phyloP scores from a whole-genome alignment of 2,329 filamentous ascomycete genomes.

The Claviceps monticola region DNA sequence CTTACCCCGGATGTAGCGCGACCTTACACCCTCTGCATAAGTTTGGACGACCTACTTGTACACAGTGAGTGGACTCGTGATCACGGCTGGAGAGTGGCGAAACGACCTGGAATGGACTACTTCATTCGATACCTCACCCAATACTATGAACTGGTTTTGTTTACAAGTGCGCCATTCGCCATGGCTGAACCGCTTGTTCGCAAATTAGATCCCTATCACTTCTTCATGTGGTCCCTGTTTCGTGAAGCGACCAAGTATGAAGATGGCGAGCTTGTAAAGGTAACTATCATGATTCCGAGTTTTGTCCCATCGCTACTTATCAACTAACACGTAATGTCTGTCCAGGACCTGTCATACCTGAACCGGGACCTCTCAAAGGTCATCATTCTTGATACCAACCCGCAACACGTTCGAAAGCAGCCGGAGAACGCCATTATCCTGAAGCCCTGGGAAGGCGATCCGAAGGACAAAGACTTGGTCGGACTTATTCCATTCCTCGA shows the following conservation, averaged over 20 bases:
- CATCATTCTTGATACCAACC: slow-evolving; percentile 81
- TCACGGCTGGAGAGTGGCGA: slow-evolving; percentile 89
- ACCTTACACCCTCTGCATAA: slow-evolving; percentile 85
- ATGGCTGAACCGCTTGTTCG: slow-evolving; percentile 78
- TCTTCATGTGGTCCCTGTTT: slow-evolving; percentile 91
- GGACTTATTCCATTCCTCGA: slow-evolving; percentile 91
- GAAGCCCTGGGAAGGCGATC: slow-evolving; percentile 76
- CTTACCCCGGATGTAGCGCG: slow-evolving; percentile 65
- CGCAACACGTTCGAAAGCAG: slow-evolving; percentile 69
- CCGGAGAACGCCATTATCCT: slow-evolving; percentile 94
- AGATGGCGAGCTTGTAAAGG: slow-evolving; percentile 92
- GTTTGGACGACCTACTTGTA: slow-evolving; percentile 83
- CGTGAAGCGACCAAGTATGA: slow-evolving; percentile 96
- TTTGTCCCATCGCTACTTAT: background rate
- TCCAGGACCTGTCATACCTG: slow-evolving; percentile 85
- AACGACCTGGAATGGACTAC: slow-evolving; percentile 91
- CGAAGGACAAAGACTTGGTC: slow-evolving; percentile 74
- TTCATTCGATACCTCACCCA: slow-evolving; percentile 93
- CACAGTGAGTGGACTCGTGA: slow-evolving; percentile 92
- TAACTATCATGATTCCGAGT: slow-evolving; percentile 22
- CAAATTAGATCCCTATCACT: slow-evolving; percentile 88
- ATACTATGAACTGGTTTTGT: slow-evolving; percentile 95
- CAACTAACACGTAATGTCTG: background rate
- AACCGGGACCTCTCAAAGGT: slow-evolving; percentile 94
- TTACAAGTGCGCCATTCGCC: slow-evolving; percentile 75